A percentile compares a stretch with the other conserved stretches of the same genome.
phyloP scores from a whole-genome alignment of 2,329 filamentous ascomycete genomes.

The Teratosphaeriaceae sp. region DNA sequence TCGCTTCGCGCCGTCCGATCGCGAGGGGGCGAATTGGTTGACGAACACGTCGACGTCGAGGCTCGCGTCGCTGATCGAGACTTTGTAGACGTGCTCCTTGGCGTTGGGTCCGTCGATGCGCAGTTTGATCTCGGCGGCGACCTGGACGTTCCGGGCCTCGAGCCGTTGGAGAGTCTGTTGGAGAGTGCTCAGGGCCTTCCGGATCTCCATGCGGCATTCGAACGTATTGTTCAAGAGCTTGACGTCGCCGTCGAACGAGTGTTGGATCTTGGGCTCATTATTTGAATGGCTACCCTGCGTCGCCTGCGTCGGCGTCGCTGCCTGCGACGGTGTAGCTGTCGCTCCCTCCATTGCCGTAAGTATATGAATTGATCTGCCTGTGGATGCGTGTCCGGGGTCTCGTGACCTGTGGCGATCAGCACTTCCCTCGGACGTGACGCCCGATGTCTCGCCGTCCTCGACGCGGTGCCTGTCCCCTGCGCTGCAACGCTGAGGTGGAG shows the following conservation, averaged over 20 bases:
- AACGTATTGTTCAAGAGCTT: slow-evolving; percentile 16
- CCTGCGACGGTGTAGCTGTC: background rate
- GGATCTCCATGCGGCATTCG: slow-evolving; percentile 16
- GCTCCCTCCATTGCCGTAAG: background rate
- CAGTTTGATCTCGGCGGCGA: slow-evolving; percentile 17
- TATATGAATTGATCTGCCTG: too few relatives aligned
- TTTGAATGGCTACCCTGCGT: background rate
- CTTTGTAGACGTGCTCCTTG: slow-evolving; percentile 17
- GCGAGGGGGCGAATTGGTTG: slow-evolving; percentile 5
- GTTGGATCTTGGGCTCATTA: slow-evolving; percentile 9
- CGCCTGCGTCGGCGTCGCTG: background rate
- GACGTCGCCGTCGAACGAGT: slow-evolving; percentile 20
- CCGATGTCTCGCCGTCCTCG: too few relatives aligned
- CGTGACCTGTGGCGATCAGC: background rate
- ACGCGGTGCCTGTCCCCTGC: too few relatives aligned
- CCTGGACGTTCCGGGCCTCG: slow-evolving; percentile 14
- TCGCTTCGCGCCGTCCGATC: too few relatives aligned
- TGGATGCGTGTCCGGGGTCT: background rate
- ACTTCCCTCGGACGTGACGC: too few relatives aligned
- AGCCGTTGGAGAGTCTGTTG: slow-evolving; percentile 15
- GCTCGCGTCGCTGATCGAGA: slow-evolving; percentile 13
- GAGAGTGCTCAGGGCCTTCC: slow-evolving; percentile 14
- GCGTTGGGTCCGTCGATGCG: slow-evolving; percentile 12
- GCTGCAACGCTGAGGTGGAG: too few relatives aligned
- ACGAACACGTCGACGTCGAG: slow-evolving; percentile 15